These are phyloP conservation scores for Rhipidocladum racemiflorum DNA, from an alignment of 176 grass and related monocot species.

Conservation along the genomic window DNA sequence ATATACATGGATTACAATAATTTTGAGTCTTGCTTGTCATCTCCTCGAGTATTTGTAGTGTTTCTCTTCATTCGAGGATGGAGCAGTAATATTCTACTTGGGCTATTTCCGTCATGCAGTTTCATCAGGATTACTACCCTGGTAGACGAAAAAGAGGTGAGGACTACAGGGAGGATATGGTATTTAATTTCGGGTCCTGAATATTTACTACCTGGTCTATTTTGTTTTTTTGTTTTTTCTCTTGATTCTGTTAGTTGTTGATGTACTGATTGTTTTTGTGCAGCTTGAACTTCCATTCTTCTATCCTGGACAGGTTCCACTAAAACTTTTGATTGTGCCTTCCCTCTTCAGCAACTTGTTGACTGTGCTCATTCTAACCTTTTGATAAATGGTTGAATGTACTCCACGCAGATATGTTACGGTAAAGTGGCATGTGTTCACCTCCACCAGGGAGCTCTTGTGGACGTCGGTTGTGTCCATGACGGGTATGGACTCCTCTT, in stretches of 20 bases:
- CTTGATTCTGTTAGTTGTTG: slow-evolving; percentile 3
- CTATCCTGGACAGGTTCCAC: slow-evolving; percentile 93
- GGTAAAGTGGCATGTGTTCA: slow-evolving; percentile 75
- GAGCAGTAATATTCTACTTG: not conserved
- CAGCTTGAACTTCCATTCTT: slow-evolving; percentile 98
- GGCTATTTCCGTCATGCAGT: slow-evolving; percentile 54
- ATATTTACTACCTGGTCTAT: not conserved
- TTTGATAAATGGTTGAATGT: slow-evolving; percentile 6
- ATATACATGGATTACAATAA: not conserved
- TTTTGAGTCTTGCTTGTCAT: not conserved
- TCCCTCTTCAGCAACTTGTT: slow-evolving; percentile 5
- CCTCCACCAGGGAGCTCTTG: slow-evolving; percentile 92
- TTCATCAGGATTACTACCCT: slow-evolving; percentile 97
- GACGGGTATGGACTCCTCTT: slow-evolving; percentile 56
- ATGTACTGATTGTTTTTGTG: slow-evolving; percentile 46
- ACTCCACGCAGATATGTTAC: slow-evolving; percentile 63
- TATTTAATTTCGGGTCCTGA: slow-evolving; percentile 57
- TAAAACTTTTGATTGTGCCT: slow-evolving; percentile 22
- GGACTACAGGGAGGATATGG: slow-evolving; percentile 95
- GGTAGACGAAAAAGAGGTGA: slow-evolving; percentile 94
- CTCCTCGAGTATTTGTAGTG: not conserved
- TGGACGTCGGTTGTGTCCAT: slow-evolving; percentile 83
- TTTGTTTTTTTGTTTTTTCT: not conserved
- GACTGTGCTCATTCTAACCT: not conserved
- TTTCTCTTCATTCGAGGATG: slow-evolving; percentile 11